Evolutionary conservation across 176 grass and related monocot species (phyloP), one percentile per base, ranked within the genome.

Genomic region (Urochloa ruziziensis): DNA sequence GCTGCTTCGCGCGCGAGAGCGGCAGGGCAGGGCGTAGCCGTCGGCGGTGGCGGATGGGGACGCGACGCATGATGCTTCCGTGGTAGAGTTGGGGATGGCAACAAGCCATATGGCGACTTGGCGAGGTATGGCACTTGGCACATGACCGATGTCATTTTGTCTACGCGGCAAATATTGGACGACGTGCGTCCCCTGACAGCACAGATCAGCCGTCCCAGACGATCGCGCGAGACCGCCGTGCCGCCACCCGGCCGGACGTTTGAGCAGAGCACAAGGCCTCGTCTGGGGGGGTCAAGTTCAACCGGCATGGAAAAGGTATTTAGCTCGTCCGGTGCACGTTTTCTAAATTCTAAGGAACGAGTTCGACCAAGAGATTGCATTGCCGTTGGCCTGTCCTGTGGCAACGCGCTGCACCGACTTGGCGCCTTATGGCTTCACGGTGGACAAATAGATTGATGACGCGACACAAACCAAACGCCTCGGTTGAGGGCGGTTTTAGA

Each of bases 81-180:
- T 73, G 74, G 23, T 18, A 10, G 11, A 5, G 14, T 21, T 11
- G 28, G 67, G 67, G 75, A 79, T 33, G 81, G 81, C 46, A 83
- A 7, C n/a, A 7, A 4, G 21, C 74, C 65, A 83, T 73, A 71
- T 44, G 73, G 25, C 33, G 15, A 83, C 65, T 63, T 44, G 73
- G 25, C 33, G 15, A 14, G 19, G 59, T 64, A 71, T 21, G 65
- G 25, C 21, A 15, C 57, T 34, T 16, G 65, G 44, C 44, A 16
- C 44, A 44, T 16, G 44, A 15, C 10, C 39, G 49, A 19, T 5
- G 56, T 59, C n/a, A 58, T 49, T 12, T 49, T 37, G 48, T 53
- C 21, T 15, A 21, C 60, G 70, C 37, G 61, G 85, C 72, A 8
- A 49, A 30, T 71, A 67, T 14, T 69, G 70, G 71, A 67, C 85